Percentiles rank a stretch among this genome's conserved stretches.
Conservation (phyloP, 805 yeast species). For the Wickerhamiella qilinensis region DNA sequence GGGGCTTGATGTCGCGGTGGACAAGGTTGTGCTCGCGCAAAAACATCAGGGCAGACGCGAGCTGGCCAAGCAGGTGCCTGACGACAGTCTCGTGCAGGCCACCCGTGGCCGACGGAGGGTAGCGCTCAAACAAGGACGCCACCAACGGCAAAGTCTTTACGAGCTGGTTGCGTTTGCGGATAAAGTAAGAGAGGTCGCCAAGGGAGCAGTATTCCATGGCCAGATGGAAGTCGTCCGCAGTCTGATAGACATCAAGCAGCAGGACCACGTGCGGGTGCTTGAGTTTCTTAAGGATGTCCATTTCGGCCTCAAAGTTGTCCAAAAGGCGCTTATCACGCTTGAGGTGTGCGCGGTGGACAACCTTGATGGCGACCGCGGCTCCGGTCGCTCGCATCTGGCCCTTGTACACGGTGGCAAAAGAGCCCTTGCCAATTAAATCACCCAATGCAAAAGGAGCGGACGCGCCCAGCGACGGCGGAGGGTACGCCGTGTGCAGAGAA, state of each 20-base stretch:
- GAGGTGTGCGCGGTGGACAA: constrained; percentile 67
- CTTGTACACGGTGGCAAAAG: constrained; percentile 89
- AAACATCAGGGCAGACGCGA: constrained; percentile 70
- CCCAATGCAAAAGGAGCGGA: constrained; percentile 23
- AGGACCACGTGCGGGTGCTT: constrained; percentile 89
- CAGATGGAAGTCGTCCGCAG: constrained; percentile 60
- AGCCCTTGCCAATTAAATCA: constrained; percentile 84
- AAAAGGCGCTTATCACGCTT: constrained; percentile 55
- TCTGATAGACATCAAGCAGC: constrained; percentile 65
- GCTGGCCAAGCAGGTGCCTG: constrained; percentile 71
- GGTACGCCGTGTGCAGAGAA: background rate
- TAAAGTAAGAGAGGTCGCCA: constrained; percentile 84
- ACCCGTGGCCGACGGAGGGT: constrained; percentile 64
- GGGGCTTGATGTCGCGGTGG: constrained; percentile 93
- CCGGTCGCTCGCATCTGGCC: constrained; percentile 37
- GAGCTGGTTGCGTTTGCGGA: constrained; percentile 58
- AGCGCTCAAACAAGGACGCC: constrained; percentile 56
- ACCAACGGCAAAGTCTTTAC: constrained; percentile 63
- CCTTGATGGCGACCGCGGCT: constrained; percentile 70
- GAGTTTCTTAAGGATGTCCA: constrained; percentile 70
- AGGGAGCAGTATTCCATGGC: constrained; percentile 94
- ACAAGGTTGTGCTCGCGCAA: constrained; percentile 71
- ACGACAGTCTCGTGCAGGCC: constrained; percentile 72
- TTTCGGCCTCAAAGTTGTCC: constrained; percentile 86
- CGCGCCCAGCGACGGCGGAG: background rate